Conservation (phyloP, 2,329 filamentous ascomycete genomes). For the Canariomyces notabilis region DNA sequence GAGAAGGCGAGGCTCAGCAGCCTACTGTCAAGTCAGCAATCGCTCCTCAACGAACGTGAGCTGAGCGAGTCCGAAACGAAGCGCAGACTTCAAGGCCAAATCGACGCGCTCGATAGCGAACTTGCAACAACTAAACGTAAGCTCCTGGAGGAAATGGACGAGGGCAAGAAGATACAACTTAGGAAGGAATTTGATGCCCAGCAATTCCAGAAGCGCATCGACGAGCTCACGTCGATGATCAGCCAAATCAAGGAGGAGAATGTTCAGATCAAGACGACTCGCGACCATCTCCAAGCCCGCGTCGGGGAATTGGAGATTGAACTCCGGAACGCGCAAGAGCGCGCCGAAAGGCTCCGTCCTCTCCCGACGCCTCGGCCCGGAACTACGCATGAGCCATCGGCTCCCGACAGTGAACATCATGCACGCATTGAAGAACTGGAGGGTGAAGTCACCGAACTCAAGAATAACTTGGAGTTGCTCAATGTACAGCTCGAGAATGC, state of each 20-base stretch:
- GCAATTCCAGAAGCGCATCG: constrained; percentile 84
- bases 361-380: constrained; percentile 60
- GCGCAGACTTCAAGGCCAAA: constrained; percentile 70
- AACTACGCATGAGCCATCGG: constrained; percentile 35
- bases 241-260: constrained; percentile 81
- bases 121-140: constrained; percentile 75
- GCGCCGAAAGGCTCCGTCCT: constrained; percentile 75
- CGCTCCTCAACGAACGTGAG: constrained; percentile 86
- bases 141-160: constrained; percentile 75
- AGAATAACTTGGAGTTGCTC: constrained; percentile 77
- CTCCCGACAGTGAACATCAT: constrained; percentile 39
- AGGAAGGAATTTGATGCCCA: constrained; percentile 87
- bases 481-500: constrained; percentile 76
- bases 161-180: constrained; percentile 73
- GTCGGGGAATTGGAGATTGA: constrained; percentile 88
- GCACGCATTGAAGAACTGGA: constrained; percentile 73
- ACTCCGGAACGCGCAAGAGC: constrained; percentile 83
- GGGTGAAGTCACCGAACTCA: constrained; percentile 78
- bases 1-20: constrained; percentile 81
- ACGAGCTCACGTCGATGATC: constrained; percentile 79
- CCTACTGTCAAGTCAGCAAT: constrained; percentile 78
- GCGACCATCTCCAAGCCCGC: constrained; percentile 81
- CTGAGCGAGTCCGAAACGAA: constrained; percentile 75
- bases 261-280: constrained; percentile 76
- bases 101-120: constrained; percentile 76